A percentile compares a stretch with the other conserved stretches of the same genome.
These are phyloP conservation scores for Fusarium illudens DNA, from an alignment of 2,329 filamentous ascomycete species.

Conservation along the genomic window DNA sequence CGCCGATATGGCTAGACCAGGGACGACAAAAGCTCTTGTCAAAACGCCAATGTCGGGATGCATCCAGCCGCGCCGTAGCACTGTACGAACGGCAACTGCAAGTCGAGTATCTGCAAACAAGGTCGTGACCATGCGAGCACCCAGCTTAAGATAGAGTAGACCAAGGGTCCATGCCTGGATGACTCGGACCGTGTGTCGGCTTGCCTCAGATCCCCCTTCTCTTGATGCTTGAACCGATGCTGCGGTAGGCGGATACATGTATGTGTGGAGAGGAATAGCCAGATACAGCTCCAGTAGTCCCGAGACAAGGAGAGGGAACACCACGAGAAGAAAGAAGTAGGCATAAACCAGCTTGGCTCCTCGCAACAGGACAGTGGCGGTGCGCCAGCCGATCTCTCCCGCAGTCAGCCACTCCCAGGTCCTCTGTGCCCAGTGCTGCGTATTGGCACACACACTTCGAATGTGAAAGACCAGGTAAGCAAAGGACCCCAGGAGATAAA, in stretches of 20 bases:
- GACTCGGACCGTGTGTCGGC: slow-evolving; percentile 78
- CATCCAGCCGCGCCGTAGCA: slow-evolving; percentile 78
- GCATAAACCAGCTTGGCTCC: slow-evolving; percentile 72
- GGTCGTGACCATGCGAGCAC: slow-evolving; percentile 72
- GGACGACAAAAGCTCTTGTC: slow-evolving; percentile 87
- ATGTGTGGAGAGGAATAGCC: slow-evolving; percentile 85
- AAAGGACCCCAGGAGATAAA: slow-evolving; percentile 78
- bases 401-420: slow-evolving; percentile 35
- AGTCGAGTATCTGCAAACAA: slow-evolving; percentile 75
- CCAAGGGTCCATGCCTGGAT: slow-evolving; percentile 96
- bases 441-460: slow-evolving; percentile 48
- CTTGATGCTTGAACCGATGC: slow-evolving; percentile 41
- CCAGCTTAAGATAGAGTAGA: slow-evolving; percentile 87
- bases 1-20: slow-evolving; percentile 68
- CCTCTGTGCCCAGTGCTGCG: slow-evolving; percentile 43
- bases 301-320: slow-evolving; percentile 83
- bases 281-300: slow-evolving; percentile 88
- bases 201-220: slow-evolving; percentile 39
- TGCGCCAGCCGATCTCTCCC: slow-evolving; percentile 36
- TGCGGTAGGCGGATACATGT: slow-evolving; percentile 60
- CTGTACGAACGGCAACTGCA: slow-evolving; percentile 76
- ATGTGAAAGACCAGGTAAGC: slow-evolving; percentile 69
- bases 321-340: slow-evolving; percentile 75
- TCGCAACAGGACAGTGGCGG: slow-evolving; percentile 43
- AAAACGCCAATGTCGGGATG: slow-evolving; percentile 81